Base-by-base conservation (phyloP, 768 basidiomycete genomes). In the Pisolithus microcarpus region DNA sequence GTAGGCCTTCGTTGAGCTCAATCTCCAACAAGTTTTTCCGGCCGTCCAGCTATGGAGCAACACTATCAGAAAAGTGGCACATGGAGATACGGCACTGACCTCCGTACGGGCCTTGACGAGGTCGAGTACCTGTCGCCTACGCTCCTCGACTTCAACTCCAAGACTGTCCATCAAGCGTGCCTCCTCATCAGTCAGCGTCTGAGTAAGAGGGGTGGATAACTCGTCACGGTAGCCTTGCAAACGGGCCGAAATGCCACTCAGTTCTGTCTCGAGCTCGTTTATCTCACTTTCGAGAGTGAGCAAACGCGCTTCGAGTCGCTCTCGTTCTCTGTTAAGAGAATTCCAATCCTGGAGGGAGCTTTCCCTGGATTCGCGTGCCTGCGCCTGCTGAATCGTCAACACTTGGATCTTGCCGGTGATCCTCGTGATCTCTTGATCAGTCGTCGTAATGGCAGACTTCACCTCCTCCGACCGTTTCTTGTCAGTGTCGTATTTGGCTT, bases 401-500 rank as follows among this genome's bases (percentile, higher is more conserved):
- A 88, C 81, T 48, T 91, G 83, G 37, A 91, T 80, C 56, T 76
- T 73, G 3, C 94, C 91, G 5, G 81, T 74, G 7, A 85, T 59
- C 46, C 76, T 76, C 2, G 93, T 90, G 54, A 96, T 85, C 64
- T 90, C 84, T 65, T 95, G 92, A 54, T 99, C 96, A 23, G 91
- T 68, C 53, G 73, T 74, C 44, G 75, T 60, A 52, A 94, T 84
- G 9, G 77, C 76, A 9, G 71, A 63, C 61, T 90, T 91, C 49
- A 91, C 87, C 58, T 95, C 90, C 52, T 75, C 74, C 43, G 84
- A 77, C 23, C 81, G 76, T 38, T 70, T 72, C 1, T 79, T 74
- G 54, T 90, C 87, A 1, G 75, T 70, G 23, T 87, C 83, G 55
- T 77, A 83, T 60, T 86, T 88, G 0, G 72, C 66, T 34, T 83